A percentile compares a stretch with the other conserved stretches of the same genome.
phyloP scores from a whole-genome alignment of 2,329 filamentous ascomycete species.

The Fusarium sp. region DNA sequence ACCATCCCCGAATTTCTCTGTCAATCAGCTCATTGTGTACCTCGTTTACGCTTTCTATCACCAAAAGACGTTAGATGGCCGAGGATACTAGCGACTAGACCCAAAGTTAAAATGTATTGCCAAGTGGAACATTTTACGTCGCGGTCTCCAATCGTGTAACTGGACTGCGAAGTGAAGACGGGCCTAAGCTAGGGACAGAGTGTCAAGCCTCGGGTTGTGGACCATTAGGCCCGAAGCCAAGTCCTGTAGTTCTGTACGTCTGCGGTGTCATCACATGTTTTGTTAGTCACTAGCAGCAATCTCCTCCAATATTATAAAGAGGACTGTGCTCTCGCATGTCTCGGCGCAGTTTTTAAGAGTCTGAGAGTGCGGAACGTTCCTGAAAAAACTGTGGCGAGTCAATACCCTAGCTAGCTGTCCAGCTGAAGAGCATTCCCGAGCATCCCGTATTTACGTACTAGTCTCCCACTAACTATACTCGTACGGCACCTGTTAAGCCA shows the following conservation, averaged over 20 bases:
- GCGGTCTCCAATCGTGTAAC: not conserved
- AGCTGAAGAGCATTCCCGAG: not conserved
- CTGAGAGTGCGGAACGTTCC: not conserved
- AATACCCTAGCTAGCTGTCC: too few species aligned
- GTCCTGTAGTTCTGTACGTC: not conserved
- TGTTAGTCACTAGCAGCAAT: not conserved
- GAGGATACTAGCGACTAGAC: not conserved
- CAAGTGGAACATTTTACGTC: conserved; percentile 1
- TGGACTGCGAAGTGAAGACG: not conserved
- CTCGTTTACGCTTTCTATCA: not conserved
- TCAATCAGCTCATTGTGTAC: conserved; percentile 10
- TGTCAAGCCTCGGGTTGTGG: not conserved
- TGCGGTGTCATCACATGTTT: not conserved
- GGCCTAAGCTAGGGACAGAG: too few species aligned
- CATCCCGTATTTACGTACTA: not conserved
- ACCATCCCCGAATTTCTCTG: too few species aligned
- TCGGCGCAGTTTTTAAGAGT: not conserved
- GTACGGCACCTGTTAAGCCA: not conserved
- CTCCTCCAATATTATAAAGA: not conserved
- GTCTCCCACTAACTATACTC: not conserved
- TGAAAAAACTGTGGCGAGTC: not conserved
- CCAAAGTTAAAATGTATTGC: conserved; percentile 7
- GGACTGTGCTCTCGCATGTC: not conserved
- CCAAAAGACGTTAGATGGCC: not conserved
- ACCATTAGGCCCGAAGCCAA: not conserved